Evolutionary conservation across 1,284 basidiomycete species (phyloP).

Genomic region (Microbotryomycetes sp.): DNA sequence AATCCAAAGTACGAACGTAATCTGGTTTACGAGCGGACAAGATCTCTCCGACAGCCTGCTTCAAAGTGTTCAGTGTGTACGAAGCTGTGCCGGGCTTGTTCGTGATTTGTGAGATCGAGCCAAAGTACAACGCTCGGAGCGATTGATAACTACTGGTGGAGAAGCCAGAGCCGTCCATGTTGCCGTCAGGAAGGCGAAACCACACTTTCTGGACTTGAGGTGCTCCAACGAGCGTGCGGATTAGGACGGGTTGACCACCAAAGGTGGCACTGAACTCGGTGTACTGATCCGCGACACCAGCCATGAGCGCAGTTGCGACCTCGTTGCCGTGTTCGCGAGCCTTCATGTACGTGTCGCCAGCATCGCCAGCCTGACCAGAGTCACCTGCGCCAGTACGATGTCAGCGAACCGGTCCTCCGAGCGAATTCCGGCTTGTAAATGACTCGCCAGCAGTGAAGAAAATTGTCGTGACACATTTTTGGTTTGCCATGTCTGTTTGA

Average conservation of each 20-base stretch:
- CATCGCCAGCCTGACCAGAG: conserved; percentile 20
- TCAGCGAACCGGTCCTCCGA: neutral
- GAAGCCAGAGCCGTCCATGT: conserved; percentile 20
- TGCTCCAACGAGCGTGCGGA: conserved; percentile 16
- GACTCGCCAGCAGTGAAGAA: neutral
- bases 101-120: conserved; percentile 28
- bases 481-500: conserved; percentile 7
- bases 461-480: conserved; percentile 8
- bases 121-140: conserved; percentile 26
- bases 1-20: conserved; percentile 30
- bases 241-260: conserved; percentile 23
- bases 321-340: conserved; percentile 23
- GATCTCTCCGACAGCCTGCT: conserved; percentile 27
- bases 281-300: conserved; percentile 6
- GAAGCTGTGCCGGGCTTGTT: conserved; percentile 23
- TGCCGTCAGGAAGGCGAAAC: conserved; percentile 27
- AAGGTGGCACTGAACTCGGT: conserved; percentile 16
- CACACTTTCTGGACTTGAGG: conserved; percentile 21
- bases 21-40: conserved; percentile 20
- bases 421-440: neutral
- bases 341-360: conserved; percentile 8
- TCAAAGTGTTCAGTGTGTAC: conserved; percentile 29
- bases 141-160: conserved; percentile 2
- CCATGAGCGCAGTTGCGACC: conserved; percentile 23
- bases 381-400: conserved; percentile 1